These are phyloP conservation scores for Artemisia tridentata DNA, from an alignment of 129 eudicot genomes.

Conservation along the genomic window DNA sequence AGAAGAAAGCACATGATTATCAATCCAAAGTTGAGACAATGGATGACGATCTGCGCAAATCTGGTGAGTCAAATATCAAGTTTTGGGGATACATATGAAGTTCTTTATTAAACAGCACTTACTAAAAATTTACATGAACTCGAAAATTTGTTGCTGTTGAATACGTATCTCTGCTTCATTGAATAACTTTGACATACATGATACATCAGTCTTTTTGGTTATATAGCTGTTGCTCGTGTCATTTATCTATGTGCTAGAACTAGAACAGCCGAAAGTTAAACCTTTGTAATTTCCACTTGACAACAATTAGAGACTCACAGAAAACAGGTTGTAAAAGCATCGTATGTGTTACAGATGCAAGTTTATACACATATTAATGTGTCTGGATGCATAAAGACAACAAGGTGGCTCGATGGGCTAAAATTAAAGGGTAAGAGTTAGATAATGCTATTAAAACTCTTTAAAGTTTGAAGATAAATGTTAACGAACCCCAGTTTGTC, in stretches of 20 bases:
- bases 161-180: not conserved
- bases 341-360: not conserved
- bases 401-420: constrained; percentile 15
- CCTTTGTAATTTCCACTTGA: constrained; percentile 1
- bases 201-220: not conserved
- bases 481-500: not conserved
- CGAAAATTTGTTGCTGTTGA: constrained; percentile 7
- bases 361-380: constrained; percentile 1
- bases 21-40: constrained; percentile 61
- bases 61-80: constrained; percentile 45
- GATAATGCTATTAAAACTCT: constrained; percentile 11
- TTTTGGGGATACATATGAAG: not conserved
- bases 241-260: not conserved
- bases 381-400: constrained; percentile 20
- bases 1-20: constrained; percentile 72
- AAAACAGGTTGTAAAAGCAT: not conserved
- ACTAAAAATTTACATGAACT: constrained; percentile 12
- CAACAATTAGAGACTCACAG: constrained; percentile 6
- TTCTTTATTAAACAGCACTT: not conserved
- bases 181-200: not conserved
- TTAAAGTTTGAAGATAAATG: not conserved
- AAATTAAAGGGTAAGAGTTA: constrained; percentile 5
- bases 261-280: not conserved
- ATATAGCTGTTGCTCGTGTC: constrained; percentile 10
- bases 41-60: constrained; percentile 52